Percentiles rank a stretch among this genome's conserved stretches.
Conservation (phyloP, 768 basidiomycete species). For the Tylopilus subfusipes region DNA sequence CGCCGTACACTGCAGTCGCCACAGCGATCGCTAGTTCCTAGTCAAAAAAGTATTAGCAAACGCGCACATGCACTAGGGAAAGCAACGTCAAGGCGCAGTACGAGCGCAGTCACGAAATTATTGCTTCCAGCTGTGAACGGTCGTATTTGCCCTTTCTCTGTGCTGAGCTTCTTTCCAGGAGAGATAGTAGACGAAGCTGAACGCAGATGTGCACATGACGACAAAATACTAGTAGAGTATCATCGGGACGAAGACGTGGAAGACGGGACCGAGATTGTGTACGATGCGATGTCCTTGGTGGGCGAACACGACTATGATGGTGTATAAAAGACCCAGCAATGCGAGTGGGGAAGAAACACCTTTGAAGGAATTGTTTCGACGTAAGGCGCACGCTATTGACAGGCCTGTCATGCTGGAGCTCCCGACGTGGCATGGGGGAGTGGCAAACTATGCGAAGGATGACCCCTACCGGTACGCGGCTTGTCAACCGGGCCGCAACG, state of each 20-base stretch:
- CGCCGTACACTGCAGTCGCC: constrained; percentile 72
- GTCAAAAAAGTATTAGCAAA: neutral
- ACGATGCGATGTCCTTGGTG: constrained; percentile 68
- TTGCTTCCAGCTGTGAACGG: constrained; percentile 76
- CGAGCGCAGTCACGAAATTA: constrained; percentile 54
- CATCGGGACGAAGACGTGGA: constrained; percentile 79
- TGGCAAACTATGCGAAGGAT: too few species aligned
- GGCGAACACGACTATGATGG: constrained; percentile 73
- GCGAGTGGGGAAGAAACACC: constrained; percentile 71
- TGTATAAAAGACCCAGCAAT: constrained; percentile 76
- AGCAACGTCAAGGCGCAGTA: neutral
- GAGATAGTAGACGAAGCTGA: constrained; percentile 52
- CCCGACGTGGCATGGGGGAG: too few species aligned
- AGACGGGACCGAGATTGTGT: constrained; percentile 70
- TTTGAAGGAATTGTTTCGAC: constrained; percentile 47
- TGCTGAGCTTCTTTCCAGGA: constrained; percentile 30
- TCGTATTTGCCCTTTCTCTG: neutral
- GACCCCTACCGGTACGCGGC: too few species aligned
- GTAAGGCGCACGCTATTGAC: constrained; percentile 42
- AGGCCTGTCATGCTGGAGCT: too few species aligned
- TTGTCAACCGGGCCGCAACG: too few species aligned
- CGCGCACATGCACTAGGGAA: neutral
- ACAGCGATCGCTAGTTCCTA: constrained; percentile 84
- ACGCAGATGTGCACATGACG: constrained; percentile 70
- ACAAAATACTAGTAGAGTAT: constrained; percentile 75